Base-by-base conservation (phyloP, 768 basidiomycete species). In the Tremella yokohamensis region DNA sequence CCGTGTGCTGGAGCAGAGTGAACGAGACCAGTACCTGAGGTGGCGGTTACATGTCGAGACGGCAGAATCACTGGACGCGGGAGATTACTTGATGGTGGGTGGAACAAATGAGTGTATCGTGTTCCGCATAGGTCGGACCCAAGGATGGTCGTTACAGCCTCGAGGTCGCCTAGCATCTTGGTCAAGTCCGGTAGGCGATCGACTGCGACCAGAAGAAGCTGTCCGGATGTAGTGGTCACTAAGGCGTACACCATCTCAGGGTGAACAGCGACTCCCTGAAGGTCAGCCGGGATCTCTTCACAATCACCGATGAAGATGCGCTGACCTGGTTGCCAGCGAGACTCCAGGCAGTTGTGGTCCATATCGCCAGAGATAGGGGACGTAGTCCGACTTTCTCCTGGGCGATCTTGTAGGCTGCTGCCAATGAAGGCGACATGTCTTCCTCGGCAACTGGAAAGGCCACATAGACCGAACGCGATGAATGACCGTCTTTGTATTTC, bases 341-440 rank as follows among this genome's bases (percentile, higher is more conserved):
- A 3, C 90, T 98, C 94, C 94, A 99, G 1, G 94, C 89, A 0
- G 94, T 98, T 2, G 94, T 98, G 1, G 94, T 98, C 94, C 94
- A 99, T 3, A 94, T 87, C 16, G 91, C 79, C 9, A 96, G 66
- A 25, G 81, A 80, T 11, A 86, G 76, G 11, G 29, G 11, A 34
- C 29, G 29, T 6, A 4, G 4, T 11, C 29, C 29, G 1, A 63
- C 50, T 0, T 49, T 57, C 15, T n/a, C 40, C 1, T 60, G 12
- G 2, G 55, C 60, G 8, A 22, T 26, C 16, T 55, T 40, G 42
- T 74, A 65, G 7, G 26, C 60, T 2, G 58, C 57, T 9, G 57
- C 48, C 11, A 76, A 58, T 1, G 22, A 57, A 13, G 45, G 44
- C 9, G 74, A 70, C 70, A 62, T 70, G 24, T 62, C 65, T 9